phyloP scores from a whole-genome alignment of 1,139 yeast species.

The Yamadazyma friedrichii region DNA sequence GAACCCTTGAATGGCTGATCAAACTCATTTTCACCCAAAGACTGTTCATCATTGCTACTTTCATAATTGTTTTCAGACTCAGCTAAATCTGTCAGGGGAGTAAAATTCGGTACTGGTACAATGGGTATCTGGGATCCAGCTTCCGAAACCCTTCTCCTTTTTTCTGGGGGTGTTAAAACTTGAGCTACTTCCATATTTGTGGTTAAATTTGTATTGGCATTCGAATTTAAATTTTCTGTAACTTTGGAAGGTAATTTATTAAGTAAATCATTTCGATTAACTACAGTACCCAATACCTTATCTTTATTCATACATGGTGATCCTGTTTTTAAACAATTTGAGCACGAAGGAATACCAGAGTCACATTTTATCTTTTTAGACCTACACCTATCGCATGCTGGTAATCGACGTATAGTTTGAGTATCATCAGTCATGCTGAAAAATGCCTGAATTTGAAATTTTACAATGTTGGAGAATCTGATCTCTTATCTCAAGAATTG shows the following conservation, averaged over 20 bases:
- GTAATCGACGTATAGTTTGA: conserved; percentile 1
- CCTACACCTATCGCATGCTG: conserved; percentile 40
- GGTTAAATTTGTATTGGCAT: neutral
- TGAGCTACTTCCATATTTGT: too few relatives aligned
- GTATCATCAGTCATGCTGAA: neutral
- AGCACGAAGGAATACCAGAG: conserved; percentile 37
- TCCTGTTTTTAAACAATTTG: conserved; percentile 35
- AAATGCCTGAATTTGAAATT: too few relatives aligned
- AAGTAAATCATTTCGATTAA: conserved; percentile 8
- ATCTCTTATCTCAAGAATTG: too few relatives aligned
- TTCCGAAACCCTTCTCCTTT: too few relatives aligned
- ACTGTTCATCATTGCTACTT: neutral
- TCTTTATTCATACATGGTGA: conserved; percentile 32
- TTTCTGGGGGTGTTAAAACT: too few relatives aligned
- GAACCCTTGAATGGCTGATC: neutral
- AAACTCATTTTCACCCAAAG: too few relatives aligned
- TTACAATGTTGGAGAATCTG: too few relatives aligned
- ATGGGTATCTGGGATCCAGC: too few relatives aligned
- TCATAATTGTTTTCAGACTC: neutral
- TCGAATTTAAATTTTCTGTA: neutral
- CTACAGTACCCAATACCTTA: conserved; percentile 10
- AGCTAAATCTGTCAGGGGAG: too few relatives aligned
- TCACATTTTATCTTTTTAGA: conserved; percentile 45
- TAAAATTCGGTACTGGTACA: too few relatives aligned
- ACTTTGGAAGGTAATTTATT: neutral